Base-by-base conservation (phyloP, 371 early-diverging fungal genomes). In the Dinochytrium kinnereticum region DNA sequence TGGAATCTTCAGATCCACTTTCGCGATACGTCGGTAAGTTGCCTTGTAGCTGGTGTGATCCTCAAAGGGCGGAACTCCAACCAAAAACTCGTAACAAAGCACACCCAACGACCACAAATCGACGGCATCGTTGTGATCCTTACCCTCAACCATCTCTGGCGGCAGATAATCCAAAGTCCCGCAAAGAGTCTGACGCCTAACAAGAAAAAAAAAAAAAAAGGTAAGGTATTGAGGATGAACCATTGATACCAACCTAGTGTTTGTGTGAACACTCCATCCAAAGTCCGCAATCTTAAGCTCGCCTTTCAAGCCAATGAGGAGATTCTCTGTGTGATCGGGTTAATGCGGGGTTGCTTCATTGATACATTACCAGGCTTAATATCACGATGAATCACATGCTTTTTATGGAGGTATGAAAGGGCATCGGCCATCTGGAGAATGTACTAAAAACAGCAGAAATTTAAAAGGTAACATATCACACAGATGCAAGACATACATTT, bases 81-180 rank as follows among this genome's bases (percentile, higher is more conserved):
- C 93, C 7, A 99, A 79, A 77, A 99, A 94, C 83, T 99, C 99
- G 82, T 95, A 99, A 69, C 91, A 86, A 13, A 99, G 86, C 37
- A 99, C 94, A n/a, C 99, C 99, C 39, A 99, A 82, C 38, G 96
- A 93, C 99, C 99, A 99, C 78, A 98, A 84, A 81, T 99, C 99
- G 30, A 99, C 97, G 26, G 89, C 89, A 51, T 89, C 90, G 66
- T 89, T 87, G 84, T 99, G 95, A 53, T 90, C 90, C 59, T 90
- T 86, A 24, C 96, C 95, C 68, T 94, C 94, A 33, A 96, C 93
- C 89, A 99, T 97, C 53, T 83, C 85, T 5, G 87, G 96, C 2
- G 96, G 94, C 79, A 99, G 81, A 80, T 99, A 99, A 82, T 99
- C 99, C 72, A 97, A 79, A 1, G 99, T 99, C 1, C 99, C 99